Evolutionary conservation across 2,329 filamentous ascomycete genomes (phyloP).

Genomic region (Botrytis medusae): DNA sequence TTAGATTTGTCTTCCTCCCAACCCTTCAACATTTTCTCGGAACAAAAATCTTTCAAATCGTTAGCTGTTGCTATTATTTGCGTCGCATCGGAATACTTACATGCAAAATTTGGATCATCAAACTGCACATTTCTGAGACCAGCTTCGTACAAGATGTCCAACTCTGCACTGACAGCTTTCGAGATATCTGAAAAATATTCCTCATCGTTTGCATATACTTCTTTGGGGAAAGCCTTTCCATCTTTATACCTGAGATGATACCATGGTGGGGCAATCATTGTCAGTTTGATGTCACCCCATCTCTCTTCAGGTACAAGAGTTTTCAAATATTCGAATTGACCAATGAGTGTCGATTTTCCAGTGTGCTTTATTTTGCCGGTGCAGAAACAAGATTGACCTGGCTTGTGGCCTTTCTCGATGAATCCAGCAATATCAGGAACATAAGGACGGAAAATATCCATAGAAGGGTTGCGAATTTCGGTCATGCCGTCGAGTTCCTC

Average conservation of each 20-base stretch:
- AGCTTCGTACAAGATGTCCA: conserved; percentile 53
- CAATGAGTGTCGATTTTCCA: conserved; percentile 48
- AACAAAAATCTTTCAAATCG: conserved; percentile 59
- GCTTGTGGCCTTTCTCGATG: conserved; percentile 46
- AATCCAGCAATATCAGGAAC: conserved; percentile 46
- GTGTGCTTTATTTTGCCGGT: conserved; percentile 49
- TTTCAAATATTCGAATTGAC: conserved; percentile 61
- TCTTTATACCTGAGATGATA: conserved; percentile 64
- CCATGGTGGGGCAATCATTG: conserved; percentile 66
- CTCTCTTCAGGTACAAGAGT: conserved; percentile 57
- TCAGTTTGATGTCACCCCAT: conserved; percentile 67
- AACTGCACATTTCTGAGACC: conserved; percentile 57
- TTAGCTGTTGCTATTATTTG: conserved; percentile 23
- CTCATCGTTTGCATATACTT: conserved; percentile 51
- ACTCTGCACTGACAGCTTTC: conserved; percentile 52
- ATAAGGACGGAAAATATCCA: conserved; percentile 44
- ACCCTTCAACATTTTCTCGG: conserved; percentile 66
- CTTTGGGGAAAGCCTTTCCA: conserved; percentile 51
- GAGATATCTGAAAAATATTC: conserved; percentile 57
- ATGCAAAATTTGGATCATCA: conserved; percentile 62
- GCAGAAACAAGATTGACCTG: conserved; percentile 48
- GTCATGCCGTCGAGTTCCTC: conserved; percentile 35
- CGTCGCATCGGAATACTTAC: not conserved
- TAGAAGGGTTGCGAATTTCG: conserved; percentile 34
- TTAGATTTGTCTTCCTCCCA: conserved; percentile 58